These are phyloP conservation scores for Dactylellina drechsleri DNA, from an alignment of 2,329 filamentous ascomycete genomes.

Conservation along the genomic window DNA sequence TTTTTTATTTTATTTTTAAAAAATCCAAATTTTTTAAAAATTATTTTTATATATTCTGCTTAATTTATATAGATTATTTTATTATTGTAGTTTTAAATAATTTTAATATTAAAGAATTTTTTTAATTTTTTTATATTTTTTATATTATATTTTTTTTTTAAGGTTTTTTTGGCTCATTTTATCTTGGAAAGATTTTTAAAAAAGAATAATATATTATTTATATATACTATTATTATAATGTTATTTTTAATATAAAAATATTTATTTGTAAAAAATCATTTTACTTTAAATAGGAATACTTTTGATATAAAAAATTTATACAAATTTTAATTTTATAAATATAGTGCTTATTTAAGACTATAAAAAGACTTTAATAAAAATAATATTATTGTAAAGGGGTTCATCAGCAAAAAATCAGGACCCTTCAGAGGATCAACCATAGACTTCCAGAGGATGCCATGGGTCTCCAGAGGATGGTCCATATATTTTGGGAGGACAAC, in stretches of 20 bases:
- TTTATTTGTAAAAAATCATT: too few relatives aligned
- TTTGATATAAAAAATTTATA: conserved; percentile 1
- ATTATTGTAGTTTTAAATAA: conserved; percentile 41
- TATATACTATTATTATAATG: too few relatives aligned
- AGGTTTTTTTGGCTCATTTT: conserved; percentile 23
- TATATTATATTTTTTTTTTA: conserved; percentile 15
- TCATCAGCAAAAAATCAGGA: not conserved
- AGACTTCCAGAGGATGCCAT: too few relatives aligned
- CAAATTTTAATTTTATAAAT: conserved; percentile 2
- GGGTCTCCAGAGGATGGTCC: too few relatives aligned
- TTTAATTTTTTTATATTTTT: conserved; percentile 12
- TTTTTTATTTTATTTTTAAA: conserved; percentile 2
- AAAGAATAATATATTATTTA: too few relatives aligned
- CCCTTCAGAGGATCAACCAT: too few relatives aligned
- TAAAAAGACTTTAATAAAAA: conserved; percentile 14
- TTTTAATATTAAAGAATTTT: conserved; percentile 23
- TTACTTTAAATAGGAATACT: conserved; percentile 4
- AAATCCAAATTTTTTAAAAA: too few relatives aligned
- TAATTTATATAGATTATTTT: conserved; percentile 54
- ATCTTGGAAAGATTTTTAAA: too few relatives aligned
- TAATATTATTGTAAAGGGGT: not conserved
- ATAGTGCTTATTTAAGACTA: conserved; percentile 9
- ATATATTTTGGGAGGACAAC: too few relatives aligned
- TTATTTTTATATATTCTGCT: conserved; percentile 28
- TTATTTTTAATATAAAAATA: too few relatives aligned